phyloP scores from a whole-genome alignment of 371 early-diverging fungal genomes.

The Batkoa obscura region DNA sequence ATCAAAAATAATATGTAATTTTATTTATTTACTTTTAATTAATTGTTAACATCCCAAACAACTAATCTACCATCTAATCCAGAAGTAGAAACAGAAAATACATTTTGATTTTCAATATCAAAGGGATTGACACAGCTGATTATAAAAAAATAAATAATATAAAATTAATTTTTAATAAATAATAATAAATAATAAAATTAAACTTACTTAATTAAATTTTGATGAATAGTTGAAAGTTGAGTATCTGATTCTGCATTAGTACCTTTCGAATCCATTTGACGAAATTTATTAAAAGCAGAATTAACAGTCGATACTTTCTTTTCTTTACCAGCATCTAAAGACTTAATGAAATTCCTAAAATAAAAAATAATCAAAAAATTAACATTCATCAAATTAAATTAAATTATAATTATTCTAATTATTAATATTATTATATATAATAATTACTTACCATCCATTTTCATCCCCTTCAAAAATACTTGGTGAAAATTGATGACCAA shows the following conservation, averaged over 20 bases:
- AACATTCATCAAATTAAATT: neutral
- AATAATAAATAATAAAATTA: neutral
- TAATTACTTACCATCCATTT: constrained; percentile 33
- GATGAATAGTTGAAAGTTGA: constrained; percentile 62
- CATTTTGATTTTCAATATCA: constrained; percentile 11
- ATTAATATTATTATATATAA: neutral
- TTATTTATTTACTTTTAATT: neutral
- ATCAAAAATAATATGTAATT: no score
- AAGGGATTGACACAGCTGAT: constrained; percentile 6
- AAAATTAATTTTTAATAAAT: neutral
- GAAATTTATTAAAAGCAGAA: constrained; percentile 72
- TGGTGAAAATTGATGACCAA: constrained; percentile 87
- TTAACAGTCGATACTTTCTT: constrained; percentile 28
- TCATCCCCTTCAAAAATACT: constrained; percentile 43
- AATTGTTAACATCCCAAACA: constrained; percentile 36
- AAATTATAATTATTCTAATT: neutral
- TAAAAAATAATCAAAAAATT: neutral
- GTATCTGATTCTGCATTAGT: constrained; percentile 28
- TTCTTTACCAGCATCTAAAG: constrained; percentile 43
- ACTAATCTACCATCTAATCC: constrained; percentile 85
- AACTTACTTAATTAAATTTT: constrained; percentile 81
- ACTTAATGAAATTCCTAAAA: constrained; percentile 47
- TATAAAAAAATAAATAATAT: no score
- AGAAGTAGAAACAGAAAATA: constrained; percentile 55
- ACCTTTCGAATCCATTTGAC: constrained; percentile 79